Conservation (phyloP, 1,284 basidiomycete species). For the Sporisorium sorghi region DNA sequence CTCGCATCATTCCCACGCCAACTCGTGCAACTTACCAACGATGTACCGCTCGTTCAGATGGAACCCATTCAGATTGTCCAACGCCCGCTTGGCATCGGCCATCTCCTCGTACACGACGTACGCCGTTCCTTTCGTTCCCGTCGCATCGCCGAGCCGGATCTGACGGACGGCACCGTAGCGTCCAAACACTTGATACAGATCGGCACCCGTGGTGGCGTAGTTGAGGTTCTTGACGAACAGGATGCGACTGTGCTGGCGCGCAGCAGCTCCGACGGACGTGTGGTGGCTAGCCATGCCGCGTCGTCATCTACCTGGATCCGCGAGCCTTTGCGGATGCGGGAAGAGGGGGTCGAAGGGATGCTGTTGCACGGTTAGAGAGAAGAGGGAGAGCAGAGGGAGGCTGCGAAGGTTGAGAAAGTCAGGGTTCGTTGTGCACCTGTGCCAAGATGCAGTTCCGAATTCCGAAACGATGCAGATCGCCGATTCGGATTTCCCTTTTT, state of each 20-base stretch:
- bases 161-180: slow-evolving; percentile 97
- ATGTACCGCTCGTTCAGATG: slow-evolving; percentile 98
- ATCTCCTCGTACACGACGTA: slow-evolving; percentile 77
- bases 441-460: not conserved
- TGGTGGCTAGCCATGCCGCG: slow-evolving; percentile 36
- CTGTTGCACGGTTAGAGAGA: not conserved
- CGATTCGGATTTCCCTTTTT: not conserved
- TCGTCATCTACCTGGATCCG: slow-evolving; percentile 18
- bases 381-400: not conserved
- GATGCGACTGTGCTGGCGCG: slow-evolving; percentile 61
- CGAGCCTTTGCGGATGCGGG: not conserved
- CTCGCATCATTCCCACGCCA: too few species aligned
- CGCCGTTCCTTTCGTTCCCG: slow-evolving; percentile 92
- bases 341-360: not conserved
- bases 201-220: slow-evolving; percentile 89
- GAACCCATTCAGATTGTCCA: slow-evolving; percentile 96
- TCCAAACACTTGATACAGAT: slow-evolving; percentile 96
- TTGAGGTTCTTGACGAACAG: slow-evolving; percentile 78
- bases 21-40: slow-evolving; percentile 51
- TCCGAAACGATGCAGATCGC: slow-evolving; percentile 1
- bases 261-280: slow-evolving; percentile 32
- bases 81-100: slow-evolving; percentile 81
- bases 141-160: slow-evolving; percentile 89
- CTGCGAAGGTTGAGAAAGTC: not conserved
- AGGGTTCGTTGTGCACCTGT: not conserved